Base-by-base conservation (phyloP, 163 green algal genomes). In the Chloromonas sp. region DNA sequence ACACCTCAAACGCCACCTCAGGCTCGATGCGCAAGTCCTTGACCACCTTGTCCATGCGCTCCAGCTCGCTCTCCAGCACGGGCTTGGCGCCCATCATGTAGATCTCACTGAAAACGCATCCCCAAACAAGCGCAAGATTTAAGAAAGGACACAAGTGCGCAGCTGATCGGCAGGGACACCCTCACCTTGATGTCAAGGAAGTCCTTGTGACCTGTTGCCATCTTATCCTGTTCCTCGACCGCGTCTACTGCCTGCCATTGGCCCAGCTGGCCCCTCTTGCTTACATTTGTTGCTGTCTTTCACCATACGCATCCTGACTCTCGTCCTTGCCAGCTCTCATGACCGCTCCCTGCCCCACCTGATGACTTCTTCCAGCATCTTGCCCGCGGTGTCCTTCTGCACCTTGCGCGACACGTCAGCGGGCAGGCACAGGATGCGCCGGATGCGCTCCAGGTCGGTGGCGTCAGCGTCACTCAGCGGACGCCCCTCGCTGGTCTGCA, bases 401-500 rank as follows among this genome's bases (percentile, higher is more conserved):
- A 87, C 90, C 90, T 92, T 89, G 11, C 84, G 82, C 1, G 85
- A 86, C 13, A 90, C 82, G 15, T 92, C 93, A 14, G 85, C 88
- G 1, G 92, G 92, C 58, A 99, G 92, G 91, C 97, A 99, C 86
- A 99, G 93, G 83, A 98, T 91, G 81, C 93, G 90, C 58, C 94
- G 91, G 84, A 97, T 88, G 57, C 93, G 89, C 71, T 89, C 84
- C 78, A 99, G 91, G 71, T 96, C 94, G 3, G 87, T 87, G 82
- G 91, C 91, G 85, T 98, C 96, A 57, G 92, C 93, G 1, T 96
- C 91, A 60, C 89, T 91, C 58, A 94, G 90, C 66, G 2, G 5
- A 74, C 66, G 66, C 5, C 66, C 66, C 66, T 74, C 66, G 66
- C 66, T 11, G 5, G 11, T 11, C 66, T 74, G 66, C 66, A 74